Evolutionary conservation across 495 filamentous ascomycete species (phyloP).

Genomic region (Podospora tetraspora): DNA sequence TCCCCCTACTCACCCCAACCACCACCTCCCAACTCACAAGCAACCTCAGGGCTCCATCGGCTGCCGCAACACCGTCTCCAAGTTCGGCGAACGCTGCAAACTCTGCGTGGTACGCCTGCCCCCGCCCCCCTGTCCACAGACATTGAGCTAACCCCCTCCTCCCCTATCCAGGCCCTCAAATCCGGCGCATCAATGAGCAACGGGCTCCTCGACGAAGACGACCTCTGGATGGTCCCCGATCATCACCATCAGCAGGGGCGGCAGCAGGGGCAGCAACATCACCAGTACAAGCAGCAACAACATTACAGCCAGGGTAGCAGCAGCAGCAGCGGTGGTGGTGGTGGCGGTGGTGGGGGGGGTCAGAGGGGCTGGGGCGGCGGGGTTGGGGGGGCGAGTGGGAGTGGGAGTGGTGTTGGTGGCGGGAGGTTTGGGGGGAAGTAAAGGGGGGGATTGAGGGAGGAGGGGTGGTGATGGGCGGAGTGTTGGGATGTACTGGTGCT

Average conservation of each 20-base stretch:
- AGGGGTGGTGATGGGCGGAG: background rate
- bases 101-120: slow-evolving; percentile 36
- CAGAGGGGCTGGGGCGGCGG: background rate
- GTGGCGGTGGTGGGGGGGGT: background rate
- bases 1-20: background rate
- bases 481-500: background rate
- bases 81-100: slow-evolving; percentile 44
- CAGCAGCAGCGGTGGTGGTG: background rate
- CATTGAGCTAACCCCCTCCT: no score
- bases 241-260: background rate
- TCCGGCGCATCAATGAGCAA: slow-evolving; percentile 24
- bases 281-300: background rate
- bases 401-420: background rate
- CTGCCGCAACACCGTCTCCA: slow-evolving; percentile 41
- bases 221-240: slow-evolving; percentile 11
- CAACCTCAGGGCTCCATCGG: slow-evolving; percentile 34
- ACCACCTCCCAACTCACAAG: background rate
- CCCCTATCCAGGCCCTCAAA: slow-evolving; percentile 13
- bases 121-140: no score
- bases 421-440: background rate
- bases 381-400: no score
- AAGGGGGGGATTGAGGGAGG: no score
- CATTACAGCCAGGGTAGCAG: background rate
- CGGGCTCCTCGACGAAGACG: slow-evolving; percentile 23
- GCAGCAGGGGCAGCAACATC: background rate